phyloP scores from a whole-genome alignment of 1,139 yeast species.

The Candida smagusa region DNA sequence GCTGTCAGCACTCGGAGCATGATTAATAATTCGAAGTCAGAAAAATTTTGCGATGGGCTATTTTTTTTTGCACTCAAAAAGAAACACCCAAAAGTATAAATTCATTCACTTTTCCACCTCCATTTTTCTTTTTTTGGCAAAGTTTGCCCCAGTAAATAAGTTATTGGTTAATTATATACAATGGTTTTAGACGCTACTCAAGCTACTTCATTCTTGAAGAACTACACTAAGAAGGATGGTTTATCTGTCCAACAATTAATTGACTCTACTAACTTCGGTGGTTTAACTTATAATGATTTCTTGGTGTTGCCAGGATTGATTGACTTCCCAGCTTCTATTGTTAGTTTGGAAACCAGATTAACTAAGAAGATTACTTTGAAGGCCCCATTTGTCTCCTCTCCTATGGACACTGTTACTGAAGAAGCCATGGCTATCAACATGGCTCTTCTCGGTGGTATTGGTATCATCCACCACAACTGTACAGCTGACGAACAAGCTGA shows the following conservation, averaged over 20 bases:
- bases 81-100: constrained; percentile 5
- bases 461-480: constrained; percentile 98
- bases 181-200: constrained; percentile 54
- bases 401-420: constrained; percentile 99
- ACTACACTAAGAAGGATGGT: constrained; percentile 78
- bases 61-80: constrained; percentile 1
- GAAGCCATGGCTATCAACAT: constrained; percentile 95
- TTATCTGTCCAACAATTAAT: constrained; percentile 78
- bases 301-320: constrained; percentile 94
- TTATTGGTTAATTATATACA: constrained; percentile 5
- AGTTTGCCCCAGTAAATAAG: constrained; percentile 30
- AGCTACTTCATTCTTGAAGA: constrained; percentile 65
- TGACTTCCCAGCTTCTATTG: constrained; percentile 77
- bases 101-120: constrained; percentile 2
- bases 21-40: constrained; percentile 7
- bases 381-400: constrained; percentile 95
- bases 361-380: constrained; percentile 89
- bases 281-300: constrained; percentile 95
- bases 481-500: constrained; percentile 96
- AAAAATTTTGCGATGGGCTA: constrained; percentile 10
- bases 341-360: constrained; percentile 76
- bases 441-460: constrained; percentile 99
- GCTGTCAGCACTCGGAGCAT: too few species aligned
- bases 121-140: constrained; percentile 42
- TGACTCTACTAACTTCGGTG: constrained; percentile 90